Evolutionary conservation across 1,139 yeast genomes (phyloP).

Genomic region (Blastobotrys raffinosifermentans): DNA sequence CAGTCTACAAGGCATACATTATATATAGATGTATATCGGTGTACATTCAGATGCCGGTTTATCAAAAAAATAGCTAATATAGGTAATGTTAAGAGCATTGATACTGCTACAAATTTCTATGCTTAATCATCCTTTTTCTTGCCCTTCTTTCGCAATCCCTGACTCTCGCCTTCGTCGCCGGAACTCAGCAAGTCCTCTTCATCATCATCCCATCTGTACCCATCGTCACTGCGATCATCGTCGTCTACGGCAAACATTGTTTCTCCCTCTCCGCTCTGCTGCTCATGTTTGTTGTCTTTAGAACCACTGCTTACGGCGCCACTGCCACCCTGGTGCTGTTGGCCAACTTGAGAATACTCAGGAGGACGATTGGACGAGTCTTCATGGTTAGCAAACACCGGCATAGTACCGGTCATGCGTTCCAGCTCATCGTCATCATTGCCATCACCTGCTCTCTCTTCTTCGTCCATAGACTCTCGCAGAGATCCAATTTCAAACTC

Average conservation of each 20-base stretch:
- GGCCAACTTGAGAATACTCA: slow-evolving; percentile 1
- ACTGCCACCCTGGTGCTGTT: slow-evolving; percentile 1
- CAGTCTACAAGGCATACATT: too few relatives aligned
- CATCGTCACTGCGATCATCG: slow-evolving; percentile 10
- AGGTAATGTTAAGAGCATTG: background rate
- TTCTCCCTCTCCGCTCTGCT: slow-evolving; percentile 2
- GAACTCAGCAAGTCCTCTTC: slow-evolving; percentile 10
- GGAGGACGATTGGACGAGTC: slow-evolving; percentile 7
- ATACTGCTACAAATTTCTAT: slow-evolving; percentile 1
- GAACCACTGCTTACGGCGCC: background rate
- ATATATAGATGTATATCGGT: too few relatives aligned
- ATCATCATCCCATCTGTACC: slow-evolving; percentile 10
- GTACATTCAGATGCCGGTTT: too few relatives aligned
- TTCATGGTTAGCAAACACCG: slow-evolving; percentile 5
- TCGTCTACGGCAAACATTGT: slow-evolving; percentile 14
- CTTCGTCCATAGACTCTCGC: slow-evolving; percentile 35
- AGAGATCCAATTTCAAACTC: slow-evolving; percentile 45
- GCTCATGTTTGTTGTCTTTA: background rate
- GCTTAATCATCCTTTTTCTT: slow-evolving; percentile 3
- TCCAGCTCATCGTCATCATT: slow-evolving; percentile 7
- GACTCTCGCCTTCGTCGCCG: slow-evolving; percentile 12
- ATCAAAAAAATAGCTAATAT: too few relatives aligned
- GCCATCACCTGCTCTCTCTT: slow-evolving; percentile 19
- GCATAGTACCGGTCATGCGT: slow-evolving; percentile 1
- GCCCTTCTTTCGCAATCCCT: slow-evolving; percentile 11